These are phyloP conservation scores for Hyphopichia burtonii DNA, from an alignment of 1,139 yeast species.

Conservation along the genomic window DNA sequence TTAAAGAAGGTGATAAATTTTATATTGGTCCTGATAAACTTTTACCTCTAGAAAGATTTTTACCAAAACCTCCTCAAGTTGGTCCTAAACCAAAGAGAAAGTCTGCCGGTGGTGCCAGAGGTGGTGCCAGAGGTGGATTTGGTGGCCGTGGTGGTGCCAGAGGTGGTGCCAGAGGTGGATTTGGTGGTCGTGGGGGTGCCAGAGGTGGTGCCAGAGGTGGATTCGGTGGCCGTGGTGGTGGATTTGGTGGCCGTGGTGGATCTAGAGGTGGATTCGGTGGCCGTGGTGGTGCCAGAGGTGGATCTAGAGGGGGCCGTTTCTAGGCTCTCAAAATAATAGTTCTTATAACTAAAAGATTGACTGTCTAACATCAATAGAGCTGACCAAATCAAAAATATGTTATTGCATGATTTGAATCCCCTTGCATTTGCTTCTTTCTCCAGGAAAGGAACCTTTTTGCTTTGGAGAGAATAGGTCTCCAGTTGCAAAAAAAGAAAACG, in stretches of 20 bases:
- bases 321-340: constrained; percentile 5
- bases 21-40: constrained; percentile 94
- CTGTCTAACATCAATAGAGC: too few relatives aligned
- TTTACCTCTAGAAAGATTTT: constrained; percentile 91
- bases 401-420: not conserved
- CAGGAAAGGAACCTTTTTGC: not conserved
- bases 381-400: too few relatives aligned
- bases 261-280: constrained; percentile 41
- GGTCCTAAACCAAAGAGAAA: constrained; percentile 81
- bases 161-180: constrained; percentile 19
- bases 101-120: constrained; percentile 46
- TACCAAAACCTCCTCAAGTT: constrained; percentile 81
- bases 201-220: constrained; percentile 36
- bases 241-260: constrained; percentile 23
- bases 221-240: constrained; percentile 42
- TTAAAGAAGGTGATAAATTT: constrained; percentile 94
- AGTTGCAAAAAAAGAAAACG: not conserved
- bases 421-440: not conserved
- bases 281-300: constrained; percentile 37
- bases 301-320: constrained; percentile 52
- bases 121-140: constrained; percentile 45
- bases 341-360: too few relatives aligned
- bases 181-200: constrained; percentile 24
- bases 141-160: constrained; percentile 31
- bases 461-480: not conserved